Base-by-base conservation (phyloP, 2,329 filamentous ascomycete genomes). In the Aureobasidium uvarum region DNA sequence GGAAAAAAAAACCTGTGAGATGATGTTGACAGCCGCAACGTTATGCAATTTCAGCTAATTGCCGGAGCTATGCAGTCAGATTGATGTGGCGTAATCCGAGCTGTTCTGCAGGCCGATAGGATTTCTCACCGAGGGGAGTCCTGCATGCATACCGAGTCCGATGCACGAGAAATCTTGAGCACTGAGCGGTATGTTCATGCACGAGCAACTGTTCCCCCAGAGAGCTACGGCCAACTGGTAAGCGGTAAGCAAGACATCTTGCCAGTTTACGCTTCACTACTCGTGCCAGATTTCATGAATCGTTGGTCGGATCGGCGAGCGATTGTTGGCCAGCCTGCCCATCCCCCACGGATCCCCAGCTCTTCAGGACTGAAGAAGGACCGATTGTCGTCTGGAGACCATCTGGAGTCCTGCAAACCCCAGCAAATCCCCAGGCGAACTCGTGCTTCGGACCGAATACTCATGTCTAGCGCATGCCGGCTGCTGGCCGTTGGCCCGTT, bases 271-370 rank as follows among this genome's bases (percentile, higher is more conserved):
- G 41, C 45, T 45, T 48, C n/a, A 60, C 46, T 60, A 60, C 43
- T 60, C 56, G 25, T 60, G 10, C 43, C 5, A 25, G 41, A 41
- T 25, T 43, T 52, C 16, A 54, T 43, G 60, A 63, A 43, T 63
- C 60, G 48, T 63, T 63, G 18, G 48, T 63, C 54, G 18, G 60
- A 52, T 54, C 60, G 48, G 45, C 60, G 56, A 63, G 48, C 36
- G 38, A 54, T 62, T 31, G 36, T 20, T 51, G 58, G 45, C 45
- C 45, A 51, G 58, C 20, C 31, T 38, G 60, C 38, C 11, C 48
- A 52, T 63, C 60, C 60, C 60, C 60, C 60, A 43, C 25, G 25
- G 45, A 51, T 18, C 60, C 60, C 60, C 60, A 63, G 60, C 60
- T 62, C 7, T 36, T 10, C 60, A 38, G 25, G 23, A n/a, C 28